Evolutionary conservation across 345 rosid genomes (phyloP).

Genomic region (Eucalyptus caleyi): DNA sequence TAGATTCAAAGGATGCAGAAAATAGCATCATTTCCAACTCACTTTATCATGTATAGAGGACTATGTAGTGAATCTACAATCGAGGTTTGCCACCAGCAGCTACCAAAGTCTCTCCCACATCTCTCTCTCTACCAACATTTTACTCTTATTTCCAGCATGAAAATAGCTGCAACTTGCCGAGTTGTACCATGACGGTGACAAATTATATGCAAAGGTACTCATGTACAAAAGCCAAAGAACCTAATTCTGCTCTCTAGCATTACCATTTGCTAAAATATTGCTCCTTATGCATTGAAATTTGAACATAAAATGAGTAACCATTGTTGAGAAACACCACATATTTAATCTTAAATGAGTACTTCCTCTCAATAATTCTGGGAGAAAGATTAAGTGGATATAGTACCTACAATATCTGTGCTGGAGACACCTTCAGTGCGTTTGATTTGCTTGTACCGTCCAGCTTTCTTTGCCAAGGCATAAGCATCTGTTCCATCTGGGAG

Average conservation of each 20-base stretch:
- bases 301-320: background rate
- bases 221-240: background rate
- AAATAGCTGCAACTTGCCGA: background rate
- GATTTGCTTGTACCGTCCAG: conserved; percentile 90
- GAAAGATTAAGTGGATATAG: background rate
- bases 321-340: background rate
- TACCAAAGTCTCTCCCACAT: background rate
- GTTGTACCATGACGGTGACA: background rate
- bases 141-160: background rate
- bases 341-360: background rate
- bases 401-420: conserved; percentile 99
- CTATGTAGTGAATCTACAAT: background rate
- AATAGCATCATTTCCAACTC: background rate
- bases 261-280: background rate
- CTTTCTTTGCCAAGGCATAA: conserved; percentile 81
- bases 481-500: conserved; percentile 98
- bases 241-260: background rate
- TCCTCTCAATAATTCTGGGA: background rate
- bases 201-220: background rate
- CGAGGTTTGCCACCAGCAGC: background rate
- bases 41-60: background rate
- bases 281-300: background rate
- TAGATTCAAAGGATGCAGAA: background rate
- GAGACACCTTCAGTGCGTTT: conserved; percentile 98
- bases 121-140: background rate